phyloP scores from a whole-genome alignment of 2,329 filamentous ascomycete genomes.

The Beauveria bassiana region DNA sequence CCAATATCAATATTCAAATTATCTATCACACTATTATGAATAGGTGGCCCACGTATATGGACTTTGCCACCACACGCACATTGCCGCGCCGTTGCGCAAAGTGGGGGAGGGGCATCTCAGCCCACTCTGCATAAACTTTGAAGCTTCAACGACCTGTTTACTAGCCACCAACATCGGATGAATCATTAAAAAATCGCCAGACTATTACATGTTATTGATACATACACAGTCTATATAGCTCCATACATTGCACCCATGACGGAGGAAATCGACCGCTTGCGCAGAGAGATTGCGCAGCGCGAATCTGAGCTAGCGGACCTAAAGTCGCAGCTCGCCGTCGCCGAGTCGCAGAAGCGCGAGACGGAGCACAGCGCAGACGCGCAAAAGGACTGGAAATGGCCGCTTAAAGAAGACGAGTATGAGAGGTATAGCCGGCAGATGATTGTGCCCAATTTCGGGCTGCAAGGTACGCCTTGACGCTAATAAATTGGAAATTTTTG shows the following conservation, averaged over 20 bases:
- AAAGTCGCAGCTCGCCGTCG: constrained; percentile 35
- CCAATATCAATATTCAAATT: too few relatives aligned
- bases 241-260: neutral
- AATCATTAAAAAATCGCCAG: neutral
- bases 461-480: constrained; percentile 48
- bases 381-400: constrained; percentile 48
- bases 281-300: constrained; percentile 36
- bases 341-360: constrained; percentile 24
- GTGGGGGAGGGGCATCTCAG: constrained; percentile 2
- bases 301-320: constrained; percentile 41
- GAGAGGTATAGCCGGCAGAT: constrained; percentile 83
- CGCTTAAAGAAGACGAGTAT: constrained; percentile 66
- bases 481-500: too few relatives aligned
- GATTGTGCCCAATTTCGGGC: constrained; percentile 74
- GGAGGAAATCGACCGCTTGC: constrained; percentile 30
- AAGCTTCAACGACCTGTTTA: neutral
- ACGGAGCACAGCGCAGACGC: constrained; percentile 4
- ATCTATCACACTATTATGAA: too few relatives aligned
- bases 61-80: neutral
- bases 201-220: neutral
- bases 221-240: neutral
- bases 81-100: neutral
- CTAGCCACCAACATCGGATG: neutral
- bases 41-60: neutral
- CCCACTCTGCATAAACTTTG: constrained; percentile 1